A percentile compares a stretch with the other conserved stretches of the same genome.
Conservation (phyloP, 1,284 basidiomycete species). For the Leccinum griseonigrum region DNA sequence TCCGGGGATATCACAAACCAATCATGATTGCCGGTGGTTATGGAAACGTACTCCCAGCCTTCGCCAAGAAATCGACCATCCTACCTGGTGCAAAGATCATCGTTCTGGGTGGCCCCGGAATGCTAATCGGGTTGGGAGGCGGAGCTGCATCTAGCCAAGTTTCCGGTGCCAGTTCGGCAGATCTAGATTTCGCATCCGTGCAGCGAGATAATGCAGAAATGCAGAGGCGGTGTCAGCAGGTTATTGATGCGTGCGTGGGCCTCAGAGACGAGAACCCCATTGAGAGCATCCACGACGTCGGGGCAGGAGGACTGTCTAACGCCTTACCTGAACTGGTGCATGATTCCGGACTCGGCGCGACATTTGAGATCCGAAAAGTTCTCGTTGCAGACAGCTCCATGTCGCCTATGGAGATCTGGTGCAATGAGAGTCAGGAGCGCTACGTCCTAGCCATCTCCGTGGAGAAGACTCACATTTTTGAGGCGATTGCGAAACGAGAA, state of each 20-base stretch:
- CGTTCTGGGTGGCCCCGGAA: conserved; percentile 95
- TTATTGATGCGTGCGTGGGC: conserved; percentile 88
- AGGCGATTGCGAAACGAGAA: conserved; percentile 81
- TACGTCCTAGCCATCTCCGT: conserved; percentile 90
- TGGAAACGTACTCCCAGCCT: conserved; percentile 85
- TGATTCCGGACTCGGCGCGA: conserved; percentile 87
- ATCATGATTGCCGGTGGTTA: conserved; percentile 99
- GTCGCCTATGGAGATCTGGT: conserved; percentile 99
- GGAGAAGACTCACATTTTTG: conserved; percentile 61
- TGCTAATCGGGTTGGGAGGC: conserved; percentile 96
- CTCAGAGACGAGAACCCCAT: conserved; percentile 77
- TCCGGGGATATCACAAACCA: conserved; percentile 98
- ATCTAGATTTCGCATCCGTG: conserved; percentile 96
- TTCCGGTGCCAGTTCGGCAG: conserved; percentile 84
- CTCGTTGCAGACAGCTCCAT: conserved; percentile 90
- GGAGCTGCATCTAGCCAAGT: conserved; percentile 95
- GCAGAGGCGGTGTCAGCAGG: conserved; percentile 95
- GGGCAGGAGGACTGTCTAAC: conserved; percentile 95
- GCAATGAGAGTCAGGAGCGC: conserved; percentile 98
- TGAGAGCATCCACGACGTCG: conserved; percentile 97
- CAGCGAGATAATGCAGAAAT: conserved; percentile 99
- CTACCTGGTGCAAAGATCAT: conserved; percentile 81
- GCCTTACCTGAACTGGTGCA: conserved; percentile 97
- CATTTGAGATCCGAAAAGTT: conserved; percentile 94
- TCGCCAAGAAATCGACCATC: conserved; percentile 77